Evolutionary conservation across 2,329 filamentous ascomycete species (phyloP), one percentile per base, ranked within the genome.

Genomic region (Xylariaceae sp.): DNA sequence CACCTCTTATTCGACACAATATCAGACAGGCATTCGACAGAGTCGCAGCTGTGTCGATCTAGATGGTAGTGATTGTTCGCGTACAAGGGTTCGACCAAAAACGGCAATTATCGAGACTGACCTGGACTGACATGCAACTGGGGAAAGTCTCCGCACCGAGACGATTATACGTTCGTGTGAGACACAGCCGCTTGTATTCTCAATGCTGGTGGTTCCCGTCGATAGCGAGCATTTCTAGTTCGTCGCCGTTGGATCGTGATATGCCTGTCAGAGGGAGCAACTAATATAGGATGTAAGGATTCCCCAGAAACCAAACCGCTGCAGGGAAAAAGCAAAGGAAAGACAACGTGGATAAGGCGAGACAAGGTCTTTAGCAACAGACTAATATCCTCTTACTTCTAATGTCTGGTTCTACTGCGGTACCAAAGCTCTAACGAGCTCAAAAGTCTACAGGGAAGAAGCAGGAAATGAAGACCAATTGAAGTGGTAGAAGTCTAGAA

Each of bases 221-320:
- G 46, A 47, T 19, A 56, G 19, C 28, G 36, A 51, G 34, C 49
- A 43, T 47, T 12, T 47, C 41, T 17, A 23, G 26, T 33, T 51
- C 45, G 37, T 31, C 36, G 31, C 26, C 11, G 34, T 48, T 28
- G 5, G 23, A 26, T 43, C 16, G 34, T 55, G 46, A 49, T 47
- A 54, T 48, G 50, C 50, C 54, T 46, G 53, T 48, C 44, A 37
- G 40, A 53, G 44, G 50, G 39, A 51, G 52, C 59, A 53, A 40
- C 37, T 52, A 24, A 21, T 50, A 24, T 19, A 40, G n/a, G 17
- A 34, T 50, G 56, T 55, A 53, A 51, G 52, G 45, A 14, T 61
- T 62, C 63, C 64, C 60, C 62, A 53, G 59, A 66, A 52, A 58
- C 56, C n/a, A n/a, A n/a, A n/a, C n/a, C n/a, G n/a, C n/a, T 52